Conservation (phyloP, 192 early-diverging fungal species). For the Pilaira anomala region DNA sequence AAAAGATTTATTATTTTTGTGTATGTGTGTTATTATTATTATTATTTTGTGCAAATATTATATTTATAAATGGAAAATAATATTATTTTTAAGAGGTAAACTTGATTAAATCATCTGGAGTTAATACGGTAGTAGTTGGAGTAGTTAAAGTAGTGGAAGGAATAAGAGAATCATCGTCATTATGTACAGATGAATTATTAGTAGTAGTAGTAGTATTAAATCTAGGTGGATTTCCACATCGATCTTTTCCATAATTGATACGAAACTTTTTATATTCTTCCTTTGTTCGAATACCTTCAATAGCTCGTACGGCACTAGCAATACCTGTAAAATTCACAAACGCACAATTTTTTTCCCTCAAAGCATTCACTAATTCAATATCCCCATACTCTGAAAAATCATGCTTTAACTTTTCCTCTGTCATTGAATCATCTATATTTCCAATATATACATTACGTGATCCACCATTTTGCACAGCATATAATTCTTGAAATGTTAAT, state of each 20-base stretch:
- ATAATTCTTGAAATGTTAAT: slow-evolving; percentile 49
- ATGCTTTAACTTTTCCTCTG: slow-evolving; percentile 63
- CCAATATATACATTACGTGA: slow-evolving; percentile 85
- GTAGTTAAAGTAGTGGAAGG: no score
- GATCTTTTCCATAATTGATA: slow-evolving; percentile 86
- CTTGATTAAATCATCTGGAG: no score
- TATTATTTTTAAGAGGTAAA: no score
- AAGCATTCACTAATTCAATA: slow-evolving; percentile 80
- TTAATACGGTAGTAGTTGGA: no score
- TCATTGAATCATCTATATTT: slow-evolving; percentile 57
- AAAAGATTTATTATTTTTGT: no score
- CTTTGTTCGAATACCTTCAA: slow-evolving; percentile 61
- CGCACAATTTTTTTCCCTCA: slow-evolving; percentile 78
- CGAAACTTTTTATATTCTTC: slow-evolving; percentile 58
- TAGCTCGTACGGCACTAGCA: slow-evolving; percentile 68
- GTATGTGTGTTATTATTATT: no score
- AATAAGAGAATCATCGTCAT: no score
- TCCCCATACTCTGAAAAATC: slow-evolving; percentile 87
- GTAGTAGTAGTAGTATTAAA: no score
- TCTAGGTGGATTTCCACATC: slow-evolving; percentile 76
- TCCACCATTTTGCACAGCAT: slow-evolving; percentile 59
- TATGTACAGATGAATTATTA: no score
- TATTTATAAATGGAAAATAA: no score
- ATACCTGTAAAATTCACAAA: slow-evolving; percentile 89
- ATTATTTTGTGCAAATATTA: no score